Evolutionary conservation across 1,284 basidiomycete species (phyloP).

Genomic region (Waitea zeae): DNA sequence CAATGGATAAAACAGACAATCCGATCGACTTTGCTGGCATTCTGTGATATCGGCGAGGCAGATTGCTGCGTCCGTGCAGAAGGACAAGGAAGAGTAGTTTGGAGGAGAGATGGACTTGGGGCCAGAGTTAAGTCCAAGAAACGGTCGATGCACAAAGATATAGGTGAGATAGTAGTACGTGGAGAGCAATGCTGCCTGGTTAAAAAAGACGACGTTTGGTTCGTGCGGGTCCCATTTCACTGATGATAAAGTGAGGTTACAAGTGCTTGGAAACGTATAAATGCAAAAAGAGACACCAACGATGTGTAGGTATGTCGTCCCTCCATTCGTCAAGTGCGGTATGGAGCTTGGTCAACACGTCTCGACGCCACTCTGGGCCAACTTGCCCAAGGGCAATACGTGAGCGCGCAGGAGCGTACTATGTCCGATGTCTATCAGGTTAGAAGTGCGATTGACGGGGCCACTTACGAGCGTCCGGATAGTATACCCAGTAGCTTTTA

Average conservation of each 20-base stretch:
- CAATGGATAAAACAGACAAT: too few relatives aligned
- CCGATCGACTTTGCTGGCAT: too few relatives aligned
- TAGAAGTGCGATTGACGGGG: neutral
- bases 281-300: constrained; percentile 10
- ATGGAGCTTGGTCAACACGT: constrained; percentile 31
- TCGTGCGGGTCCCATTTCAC: constrained; percentile 25
- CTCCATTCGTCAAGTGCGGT: constrained; percentile 33
- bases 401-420: constrained; percentile 28
- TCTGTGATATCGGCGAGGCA: too few relatives aligned
- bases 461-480: constrained; percentile 39
- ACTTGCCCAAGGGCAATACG: constrained; percentile 16
- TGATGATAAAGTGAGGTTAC: constrained; percentile 4
- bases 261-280: neutral
- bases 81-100: too few relatives aligned
- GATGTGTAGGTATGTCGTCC: constrained; percentile 24
- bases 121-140: too few relatives aligned
- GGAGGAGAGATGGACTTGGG: too few relatives aligned
- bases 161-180: constrained; percentile 24
- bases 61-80: too few relatives aligned
- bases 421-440: neutral
- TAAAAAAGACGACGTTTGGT: constrained; percentile 18
- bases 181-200: constrained; percentile 25
- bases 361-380: constrained; percentile 17
- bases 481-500: constrained; percentile 43
- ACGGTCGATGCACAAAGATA: constrained; percentile 29